Evolutionary conservation across 225 moss, liverwort and hornwort species (phyloP).

Genomic region (Sphagnum contortum): DNA sequence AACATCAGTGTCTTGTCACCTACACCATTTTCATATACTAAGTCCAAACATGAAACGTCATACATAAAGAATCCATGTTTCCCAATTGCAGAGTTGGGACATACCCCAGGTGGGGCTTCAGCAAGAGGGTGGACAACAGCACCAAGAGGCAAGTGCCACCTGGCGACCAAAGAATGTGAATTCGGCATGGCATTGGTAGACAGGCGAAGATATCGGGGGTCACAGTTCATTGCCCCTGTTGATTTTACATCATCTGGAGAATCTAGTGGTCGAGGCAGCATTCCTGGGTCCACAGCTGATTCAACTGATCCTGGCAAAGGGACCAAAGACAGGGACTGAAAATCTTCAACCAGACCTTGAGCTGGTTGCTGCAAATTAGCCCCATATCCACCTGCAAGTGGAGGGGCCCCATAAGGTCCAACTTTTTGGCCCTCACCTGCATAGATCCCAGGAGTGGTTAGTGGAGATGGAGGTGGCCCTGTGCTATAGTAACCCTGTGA

Average conservation of each 20-base stretch:
- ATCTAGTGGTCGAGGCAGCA: slow-evolving; percentile 75
- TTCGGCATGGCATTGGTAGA: slow-evolving; percentile 86
- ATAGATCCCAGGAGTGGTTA: slow-evolving; percentile 29
- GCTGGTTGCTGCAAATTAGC: slow-evolving; percentile 40
- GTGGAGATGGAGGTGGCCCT: slow-evolving; percentile 36
- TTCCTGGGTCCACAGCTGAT: slow-evolving; percentile 63
- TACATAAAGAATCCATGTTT: too few species aligned
- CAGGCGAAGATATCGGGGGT: slow-evolving; percentile 81
- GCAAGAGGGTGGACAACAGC: slow-evolving; percentile 81
- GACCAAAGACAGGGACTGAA: slow-evolving; percentile 81
- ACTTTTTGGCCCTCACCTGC: slow-evolving; percentile 22
- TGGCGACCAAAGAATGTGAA: slow-evolving; percentile 78
- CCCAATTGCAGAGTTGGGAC: not conserved
- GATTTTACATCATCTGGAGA: slow-evolving; percentile 30
- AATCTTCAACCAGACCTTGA: slow-evolving; percentile 76
- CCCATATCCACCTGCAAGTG: slow-evolving; percentile 51
- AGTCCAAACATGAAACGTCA: too few species aligned
- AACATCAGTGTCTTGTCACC: too few species aligned
- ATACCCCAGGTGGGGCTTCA: slow-evolving; percentile 93
- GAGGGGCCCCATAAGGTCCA: slow-evolving; percentile 36
- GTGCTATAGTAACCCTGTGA: slow-evolving; percentile 54
- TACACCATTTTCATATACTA: too few species aligned
- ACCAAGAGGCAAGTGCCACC: slow-evolving; percentile 96
- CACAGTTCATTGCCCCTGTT: slow-evolving; percentile 49
- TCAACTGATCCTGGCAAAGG: slow-evolving; percentile 80